phyloP scores from a whole-genome alignment of 1,284 basidiomycete species.

The Somion occarium region DNA sequence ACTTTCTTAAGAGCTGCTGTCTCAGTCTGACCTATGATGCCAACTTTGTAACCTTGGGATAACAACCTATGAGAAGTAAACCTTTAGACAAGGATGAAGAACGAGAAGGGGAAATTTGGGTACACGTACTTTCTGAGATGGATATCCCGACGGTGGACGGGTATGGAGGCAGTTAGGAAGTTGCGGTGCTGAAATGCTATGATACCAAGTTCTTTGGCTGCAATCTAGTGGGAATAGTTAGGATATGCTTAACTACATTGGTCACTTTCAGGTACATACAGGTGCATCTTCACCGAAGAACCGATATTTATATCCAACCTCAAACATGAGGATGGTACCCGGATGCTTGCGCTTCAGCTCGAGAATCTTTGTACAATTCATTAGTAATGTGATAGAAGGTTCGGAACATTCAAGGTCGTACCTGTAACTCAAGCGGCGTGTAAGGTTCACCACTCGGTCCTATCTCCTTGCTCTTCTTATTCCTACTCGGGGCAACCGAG shows the following conservation, averaged over 20 bases:
- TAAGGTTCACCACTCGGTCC: constrained; percentile 79
- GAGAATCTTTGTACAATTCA: constrained; percentile 43
- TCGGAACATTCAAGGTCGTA: constrained; percentile 21
- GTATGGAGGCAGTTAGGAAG: constrained; percentile 81
- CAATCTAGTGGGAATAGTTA: constrained; percentile 42
- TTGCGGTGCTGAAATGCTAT: constrained; percentile 76
- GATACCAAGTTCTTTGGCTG: constrained; percentile 80
- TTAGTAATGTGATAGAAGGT: constrained; percentile 13
- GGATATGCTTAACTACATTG: neutral
- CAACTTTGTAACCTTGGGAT: constrained; percentile 84
- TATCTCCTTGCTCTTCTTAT: constrained; percentile 44
- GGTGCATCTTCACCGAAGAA: constrained; percentile 91
- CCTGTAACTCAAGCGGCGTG: constrained; percentile 84
- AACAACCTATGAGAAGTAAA: constrained; percentile 62
- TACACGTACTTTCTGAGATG: constrained; percentile 79
- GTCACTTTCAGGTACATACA: constrained; percentile 32
- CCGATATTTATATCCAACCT: constrained; percentile 86
- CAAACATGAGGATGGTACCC: constrained; percentile 79
- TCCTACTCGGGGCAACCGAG: constrained; percentile 23
- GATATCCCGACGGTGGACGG: constrained; percentile 75
- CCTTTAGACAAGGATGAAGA: no score
- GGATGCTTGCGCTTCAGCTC: constrained; percentile 70
- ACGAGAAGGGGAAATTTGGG: neutral
- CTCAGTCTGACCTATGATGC: constrained; percentile 89
- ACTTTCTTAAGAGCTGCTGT: constrained; percentile 95